Evolutionary conservation across 306 rosid species (phyloP), one percentile per base, ranked within the genome.

Genomic region (Glycine latifolia): DNA sequence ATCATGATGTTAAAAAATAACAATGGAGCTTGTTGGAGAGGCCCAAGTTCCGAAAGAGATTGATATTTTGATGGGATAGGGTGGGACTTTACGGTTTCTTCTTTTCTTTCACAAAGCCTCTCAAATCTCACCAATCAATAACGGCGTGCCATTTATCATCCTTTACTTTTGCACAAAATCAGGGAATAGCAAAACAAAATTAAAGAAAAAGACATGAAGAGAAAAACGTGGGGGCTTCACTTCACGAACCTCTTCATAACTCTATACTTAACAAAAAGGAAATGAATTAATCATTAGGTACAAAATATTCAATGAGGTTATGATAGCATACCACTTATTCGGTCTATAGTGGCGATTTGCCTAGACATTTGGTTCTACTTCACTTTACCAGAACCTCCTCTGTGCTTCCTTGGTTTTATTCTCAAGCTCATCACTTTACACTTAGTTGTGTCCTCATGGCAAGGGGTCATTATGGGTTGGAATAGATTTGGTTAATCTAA

Each of bases 11-110:
- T 62, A 15, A 79, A 49, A 48, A 73, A 1, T 47, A 37, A 41
- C 39, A 60, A 26, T 76, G 78, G 81, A 75, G 49, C 47, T 6
- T 16, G 71, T 43, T 48, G 82, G 73, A 79, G 95, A 92, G 91
- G 94, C 97, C 95, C 97, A 92, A 92, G 94, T 92, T 89, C 97
- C 97, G 59, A 92, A 89, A 89, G 92, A 88, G 95, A 92, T 91
- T 75, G 89, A 86, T 86, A 79, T 67, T 58, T 83, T 86, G 90
- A 87, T 81, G 67, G 84, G 87, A 85, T 67, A 71, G 53, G 60
- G 89, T 86, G 92, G 52, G 78, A 78, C 89, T 84, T 84, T 58
- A 5, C 43, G 85, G 16, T 88, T 39, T 82, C 88, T 37, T 26
- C 31, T 26, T 26, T 75, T 87, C 86, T 85, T 87, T 85, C 77